phyloP scores from a whole-genome alignment of 1,284 basidiomycete genomes.

The Baeospora myosura region DNA sequence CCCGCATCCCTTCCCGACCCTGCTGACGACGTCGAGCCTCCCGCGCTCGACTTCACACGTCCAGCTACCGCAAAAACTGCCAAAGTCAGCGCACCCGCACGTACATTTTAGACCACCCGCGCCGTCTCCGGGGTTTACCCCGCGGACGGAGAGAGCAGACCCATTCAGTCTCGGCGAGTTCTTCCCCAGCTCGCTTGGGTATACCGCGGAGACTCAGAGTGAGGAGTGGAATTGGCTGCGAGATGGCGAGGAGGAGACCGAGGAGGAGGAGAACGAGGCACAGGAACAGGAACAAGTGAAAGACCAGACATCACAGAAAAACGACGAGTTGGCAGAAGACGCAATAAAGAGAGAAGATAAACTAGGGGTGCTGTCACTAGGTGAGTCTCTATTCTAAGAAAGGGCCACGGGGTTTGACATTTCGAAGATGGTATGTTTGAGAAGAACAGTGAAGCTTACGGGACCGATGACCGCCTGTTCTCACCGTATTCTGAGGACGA shows the following conservation, averaged over 20 bases:
- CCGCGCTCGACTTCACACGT: constrained; percentile 15
- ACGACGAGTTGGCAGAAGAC: constrained; percentile 20
- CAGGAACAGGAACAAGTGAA: constrained; percentile 18
- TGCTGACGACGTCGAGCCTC: constrained; percentile 7
- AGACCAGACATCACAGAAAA: constrained; percentile 14
- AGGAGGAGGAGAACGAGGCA: constrained; percentile 13
- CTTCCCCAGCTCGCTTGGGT: constrained; percentile 34
- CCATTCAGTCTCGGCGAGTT: constrained; percentile 44
- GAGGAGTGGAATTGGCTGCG: constrained; percentile 37
- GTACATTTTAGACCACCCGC: background rate
- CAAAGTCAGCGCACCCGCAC: no score
- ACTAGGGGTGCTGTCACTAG: constrained; percentile 37
- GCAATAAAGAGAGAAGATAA: constrained; percentile 41
- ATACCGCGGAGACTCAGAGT: no score
- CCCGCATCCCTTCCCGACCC: constrained; percentile 21
- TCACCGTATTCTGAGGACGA: constrained; percentile 34
- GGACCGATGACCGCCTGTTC: constrained; percentile 26
- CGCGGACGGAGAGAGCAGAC: constrained; percentile 26
- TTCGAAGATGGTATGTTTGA: background rate
- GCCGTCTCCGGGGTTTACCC: background rate
- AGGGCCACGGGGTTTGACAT: background rate
- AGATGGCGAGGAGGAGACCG: constrained; percentile 20
- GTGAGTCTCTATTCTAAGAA: no score
- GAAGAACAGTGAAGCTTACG: background rate
- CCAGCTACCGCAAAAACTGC: constrained; percentile 3